Evolutionary conservation across 1,284 basidiomycete species (phyloP), one percentile per base, ranked within the genome.

Genomic region (Ganoderma boninense): DNA sequence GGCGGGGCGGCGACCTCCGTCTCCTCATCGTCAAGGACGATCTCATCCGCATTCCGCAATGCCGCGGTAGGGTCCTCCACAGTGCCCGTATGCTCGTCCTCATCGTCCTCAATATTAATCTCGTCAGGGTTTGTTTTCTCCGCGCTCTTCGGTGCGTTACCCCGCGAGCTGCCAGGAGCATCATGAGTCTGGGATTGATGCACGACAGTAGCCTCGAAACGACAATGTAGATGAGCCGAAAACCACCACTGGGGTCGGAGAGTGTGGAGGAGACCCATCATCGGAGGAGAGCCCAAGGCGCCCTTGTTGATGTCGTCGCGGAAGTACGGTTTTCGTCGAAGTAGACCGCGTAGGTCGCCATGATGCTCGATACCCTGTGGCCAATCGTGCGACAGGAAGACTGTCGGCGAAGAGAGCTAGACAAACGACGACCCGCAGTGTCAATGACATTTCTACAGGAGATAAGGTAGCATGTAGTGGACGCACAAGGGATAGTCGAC

Each of bases 301-400:
- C 94, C 92, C 10, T 85, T 85, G 40, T 88, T 80, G 71, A 94
- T 87, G 81, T 99, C 97, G 35, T 87, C 83, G 35, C 86, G 84
- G 80, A 99, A 95, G 83, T 94, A 96, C 0, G 92, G 90, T 80
- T 99, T 99, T 62, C 88, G 87, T 11, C 89, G 85, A 26, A 99
- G 82, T 1, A 99, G 86, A 20, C 76, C 84, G 4, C 79, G 77
- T 1, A 90, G 82, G 78, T 99, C 88, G 10, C 97, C 97, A 75
- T 95, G 87, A 26, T 91, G 89, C 69, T 94, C 95, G 72, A 99
- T 97, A 0, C 87, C 88, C 62, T 91, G 89, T 0, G 98, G 98
- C 98, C 97, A 99, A 82, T 99, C 97, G 80, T 99, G 98, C 1
- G 96, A 98, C 26, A 99, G 84, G 81, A 98, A 94, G 42, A 99